phyloP scores from a whole-genome alignment of 2,329 filamentous ascomycete genomes.

The Cordyceps tenuipes region DNA sequence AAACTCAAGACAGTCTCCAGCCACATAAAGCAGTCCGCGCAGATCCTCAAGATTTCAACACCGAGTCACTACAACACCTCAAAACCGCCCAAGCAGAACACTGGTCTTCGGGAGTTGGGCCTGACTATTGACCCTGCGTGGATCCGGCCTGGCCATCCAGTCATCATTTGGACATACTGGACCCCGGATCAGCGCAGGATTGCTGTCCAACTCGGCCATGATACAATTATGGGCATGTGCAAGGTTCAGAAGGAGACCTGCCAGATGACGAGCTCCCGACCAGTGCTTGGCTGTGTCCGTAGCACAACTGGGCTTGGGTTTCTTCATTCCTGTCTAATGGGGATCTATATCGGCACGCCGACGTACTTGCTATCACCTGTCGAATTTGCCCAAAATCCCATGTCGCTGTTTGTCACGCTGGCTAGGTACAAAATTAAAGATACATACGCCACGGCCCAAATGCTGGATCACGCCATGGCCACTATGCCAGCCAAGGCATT shows the following conservation, averaged over 20 bases:
- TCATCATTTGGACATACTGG: constrained; percentile 98
- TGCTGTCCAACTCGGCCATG: constrained; percentile 87
- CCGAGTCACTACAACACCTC: constrained; percentile 85
- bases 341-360: constrained; percentile 79
- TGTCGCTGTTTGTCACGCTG: constrained; percentile 83
- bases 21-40: constrained; percentile 92
- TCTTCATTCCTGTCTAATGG: constrained; percentile 92
- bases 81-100: constrained; percentile 91
- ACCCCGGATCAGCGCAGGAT: constrained; percentile 92
- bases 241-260: constrained; percentile 99
- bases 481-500: constrained; percentile 81
- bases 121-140: constrained; percentile 85
- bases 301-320: constrained; percentile 96
- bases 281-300: constrained; percentile 88
- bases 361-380: constrained; percentile 96
- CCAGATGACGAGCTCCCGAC: constrained; percentile 97
- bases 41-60: constrained; percentile 77
- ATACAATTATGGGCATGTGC: constrained; percentile 94
- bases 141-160: constrained; percentile 77
- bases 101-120: constrained; percentile 79
- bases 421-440: constrained; percentile 99
- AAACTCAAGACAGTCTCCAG: constrained; percentile 88
- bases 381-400: constrained; percentile 91
- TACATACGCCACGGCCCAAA: constrained; percentile 96
- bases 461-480: constrained; percentile 95